phyloP scores from a whole-genome alignment of 2,329 filamentous ascomycete species.

The Zopfia rhizophila region DNA sequence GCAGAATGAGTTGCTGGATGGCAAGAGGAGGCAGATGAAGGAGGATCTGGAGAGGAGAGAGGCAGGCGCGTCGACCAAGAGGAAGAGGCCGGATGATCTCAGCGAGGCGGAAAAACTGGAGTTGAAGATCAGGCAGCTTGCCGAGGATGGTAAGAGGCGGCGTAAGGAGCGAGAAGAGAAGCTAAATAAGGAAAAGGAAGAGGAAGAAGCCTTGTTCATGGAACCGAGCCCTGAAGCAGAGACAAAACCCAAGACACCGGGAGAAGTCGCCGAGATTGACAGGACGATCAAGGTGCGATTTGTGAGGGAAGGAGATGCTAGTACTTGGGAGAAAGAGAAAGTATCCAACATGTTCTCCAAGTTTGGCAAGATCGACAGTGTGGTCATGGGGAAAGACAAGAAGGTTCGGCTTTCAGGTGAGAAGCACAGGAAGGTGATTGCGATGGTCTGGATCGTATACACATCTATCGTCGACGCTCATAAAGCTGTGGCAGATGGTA shows the following conservation, averaged over 20 bases:
- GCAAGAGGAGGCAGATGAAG: slow-evolving; percentile 77
- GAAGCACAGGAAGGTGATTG: slow-evolving; percentile 63
- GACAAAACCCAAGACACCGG: slow-evolving; percentile 25
- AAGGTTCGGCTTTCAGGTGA: slow-evolving; percentile 60
- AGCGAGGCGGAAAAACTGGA: slow-evolving; percentile 68
- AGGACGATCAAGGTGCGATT: slow-evolving; percentile 69
- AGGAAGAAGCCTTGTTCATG: slow-evolving; percentile 59
- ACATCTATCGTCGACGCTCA: slow-evolving; percentile 67
- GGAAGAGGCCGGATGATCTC: slow-evolving; percentile 57
- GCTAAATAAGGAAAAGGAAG: slow-evolving; percentile 63
- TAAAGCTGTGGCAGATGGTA: slow-evolving; percentile 64
- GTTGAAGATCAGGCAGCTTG: slow-evolving; percentile 58
- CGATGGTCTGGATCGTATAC: slow-evolving; percentile 66
- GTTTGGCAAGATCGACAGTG: slow-evolving; percentile 68
- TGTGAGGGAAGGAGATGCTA: slow-evolving; percentile 57
- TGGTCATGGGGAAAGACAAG: slow-evolving; percentile 67
- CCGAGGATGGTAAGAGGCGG: slow-evolving; percentile 63
- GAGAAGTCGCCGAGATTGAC: slow-evolving; percentile 63
- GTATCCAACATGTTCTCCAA: slow-evolving; percentile 60
- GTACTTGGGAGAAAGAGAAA: slow-evolving; percentile 58
- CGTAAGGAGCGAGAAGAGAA: slow-evolving; percentile 65
- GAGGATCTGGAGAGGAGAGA: slow-evolving; percentile 88
- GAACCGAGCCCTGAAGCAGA: slow-evolving; percentile 40
- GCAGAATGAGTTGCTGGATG: slow-evolving; percentile 78
- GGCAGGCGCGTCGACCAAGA: slow-evolving; percentile 51